These are phyloP conservation scores for Fragaria vesca DNA, from an alignment of 306 rosid species.

Conservation along the genomic window DNA sequence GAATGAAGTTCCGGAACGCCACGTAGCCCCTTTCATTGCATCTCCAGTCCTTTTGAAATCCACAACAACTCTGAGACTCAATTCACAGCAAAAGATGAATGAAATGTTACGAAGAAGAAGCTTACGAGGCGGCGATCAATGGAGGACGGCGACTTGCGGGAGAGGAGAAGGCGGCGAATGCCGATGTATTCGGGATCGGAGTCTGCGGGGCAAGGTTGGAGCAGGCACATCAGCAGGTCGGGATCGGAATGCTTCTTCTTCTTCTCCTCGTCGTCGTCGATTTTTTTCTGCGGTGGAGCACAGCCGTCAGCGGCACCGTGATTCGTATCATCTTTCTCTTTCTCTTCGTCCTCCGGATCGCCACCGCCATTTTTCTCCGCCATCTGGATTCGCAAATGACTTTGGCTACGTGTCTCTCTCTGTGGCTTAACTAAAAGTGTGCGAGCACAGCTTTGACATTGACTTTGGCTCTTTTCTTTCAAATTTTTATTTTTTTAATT, in stretches of 20 bases:
- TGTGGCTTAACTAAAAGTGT: background rate
- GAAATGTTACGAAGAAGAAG: conserved; percentile 3
- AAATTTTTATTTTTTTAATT: background rate
- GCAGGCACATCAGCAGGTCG: conserved; percentile 65
- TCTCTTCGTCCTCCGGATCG: conserved; percentile 19
- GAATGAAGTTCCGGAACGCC: conserved; percentile 73
- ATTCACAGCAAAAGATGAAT: background rate
- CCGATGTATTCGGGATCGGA: conserved; percentile 61
- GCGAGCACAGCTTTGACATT: background rate
- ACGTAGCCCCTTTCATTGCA: conserved; percentile 93
- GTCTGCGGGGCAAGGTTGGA: conserved; percentile 60
- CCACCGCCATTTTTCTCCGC: conserved; percentile 9
- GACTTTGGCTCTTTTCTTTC: background rate
- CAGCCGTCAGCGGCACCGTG: background rate
- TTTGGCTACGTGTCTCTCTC: conserved; percentile 11
- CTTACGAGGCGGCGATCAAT: conserved; percentile 63
- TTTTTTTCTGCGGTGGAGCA: conserved; percentile 3
- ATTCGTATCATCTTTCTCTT: conserved; percentile 8
- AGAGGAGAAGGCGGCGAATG: conserved; percentile 76
- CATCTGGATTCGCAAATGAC: background rate
- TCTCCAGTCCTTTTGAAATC: conserved; percentile 64
- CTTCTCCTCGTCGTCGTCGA: conserved; percentile 7
- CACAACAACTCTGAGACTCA: conserved; percentile 6
- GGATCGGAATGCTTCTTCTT: conserved; percentile 50
- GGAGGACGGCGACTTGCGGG: conserved; percentile 62